Base-by-base conservation (phyloP, 257 asterid genomes). In the Plantago major region DNA sequence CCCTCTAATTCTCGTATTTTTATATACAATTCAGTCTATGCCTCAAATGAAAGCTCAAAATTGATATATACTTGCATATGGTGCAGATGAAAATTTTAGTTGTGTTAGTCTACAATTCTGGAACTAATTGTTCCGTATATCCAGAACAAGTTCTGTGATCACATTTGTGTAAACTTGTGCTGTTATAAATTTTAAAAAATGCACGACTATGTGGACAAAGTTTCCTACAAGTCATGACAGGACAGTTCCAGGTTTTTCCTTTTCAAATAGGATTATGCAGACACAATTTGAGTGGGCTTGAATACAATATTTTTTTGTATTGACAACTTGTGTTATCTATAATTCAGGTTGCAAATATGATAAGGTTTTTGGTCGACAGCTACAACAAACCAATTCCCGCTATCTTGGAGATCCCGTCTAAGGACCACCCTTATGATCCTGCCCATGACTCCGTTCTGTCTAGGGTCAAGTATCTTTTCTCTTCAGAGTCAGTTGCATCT, bases 371-470 rank as follows among this genome's bases (percentile, higher is more conserved):
- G 53, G 96, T 90, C 16, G 97, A 90, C 77, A 79, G 96, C 82
- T 90, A 90, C 62, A 87, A 90, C 78, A 87, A 83, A 63, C 96
- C 94, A 30, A 69, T 90, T 66, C 96, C 98, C 11, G 98, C 96
- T 58, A 90, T 87, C 70, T 53, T 90, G 73, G 96, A 90, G 86
- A 90, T 90, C 62, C 98, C 96, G n/a, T 90, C 98, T 61, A 90
- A 90, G 91, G 96, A 87, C 76, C 95, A 88, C 48, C 98, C 96
- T 0, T 87, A 87, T 38, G 96, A 90, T 79, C 95, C 98, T 47
- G 87, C 91, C 1, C 94, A 83, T 51, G 95, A 90, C 78, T 90
- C 95, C 12, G 95, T 90, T 71, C 87, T 88, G 33, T 90, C 98
- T 1, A 80, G 96, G 65, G 96, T 90, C 66, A 84, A 79, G 75